Conservation (phyloP, 495 filamentous ascomycete species). For the Margaritispora aquatica region DNA sequence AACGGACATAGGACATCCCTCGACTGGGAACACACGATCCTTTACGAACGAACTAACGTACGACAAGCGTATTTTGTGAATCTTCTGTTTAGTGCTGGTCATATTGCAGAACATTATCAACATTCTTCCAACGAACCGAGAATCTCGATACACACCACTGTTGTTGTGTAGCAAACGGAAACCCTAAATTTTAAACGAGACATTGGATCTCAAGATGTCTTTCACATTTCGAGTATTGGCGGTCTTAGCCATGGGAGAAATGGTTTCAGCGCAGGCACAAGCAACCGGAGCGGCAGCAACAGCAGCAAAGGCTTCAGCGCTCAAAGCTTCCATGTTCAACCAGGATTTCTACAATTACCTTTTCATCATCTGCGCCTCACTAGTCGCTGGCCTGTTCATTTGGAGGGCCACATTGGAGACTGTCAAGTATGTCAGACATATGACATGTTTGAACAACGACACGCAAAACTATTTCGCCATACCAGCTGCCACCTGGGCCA, state of each 20-base stretch:
- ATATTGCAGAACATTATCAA: constrained; percentile 14
- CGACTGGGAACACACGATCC: not conserved
- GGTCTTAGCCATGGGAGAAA: constrained; percentile 9
- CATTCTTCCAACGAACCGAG: constrained; percentile 7
- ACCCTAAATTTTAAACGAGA: not conserved
- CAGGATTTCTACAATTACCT: constrained; percentile 39
- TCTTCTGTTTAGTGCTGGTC: constrained; percentile 22
- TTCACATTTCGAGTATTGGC: constrained; percentile 11
- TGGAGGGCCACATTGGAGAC: constrained; percentile 48
- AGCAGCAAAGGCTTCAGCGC: not conserved
- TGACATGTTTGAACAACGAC: constrained; percentile 63
- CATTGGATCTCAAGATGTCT: constrained; percentile 9
- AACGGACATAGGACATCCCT: not conserved
- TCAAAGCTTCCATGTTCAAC: constrained; percentile 14
- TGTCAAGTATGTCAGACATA: constrained; percentile 65
- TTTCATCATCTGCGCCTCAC: constrained; percentile 36
- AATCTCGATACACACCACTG: not conserved
- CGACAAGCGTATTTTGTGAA: not conserved
- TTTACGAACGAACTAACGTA: not conserved
- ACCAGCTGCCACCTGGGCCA: constrained; percentile 46
- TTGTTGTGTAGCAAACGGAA: not conserved
- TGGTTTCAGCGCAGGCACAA: constrained; percentile 9
- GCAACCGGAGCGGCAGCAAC: constrained; percentile 1
- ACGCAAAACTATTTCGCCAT: constrained; percentile 50
- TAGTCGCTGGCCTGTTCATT: constrained; percentile 34